Evolutionary conservation across 2,329 filamentous ascomycete species (phyloP), one percentile per base, ranked within the genome.

Genomic region (Botrytis deweyae): DNA sequence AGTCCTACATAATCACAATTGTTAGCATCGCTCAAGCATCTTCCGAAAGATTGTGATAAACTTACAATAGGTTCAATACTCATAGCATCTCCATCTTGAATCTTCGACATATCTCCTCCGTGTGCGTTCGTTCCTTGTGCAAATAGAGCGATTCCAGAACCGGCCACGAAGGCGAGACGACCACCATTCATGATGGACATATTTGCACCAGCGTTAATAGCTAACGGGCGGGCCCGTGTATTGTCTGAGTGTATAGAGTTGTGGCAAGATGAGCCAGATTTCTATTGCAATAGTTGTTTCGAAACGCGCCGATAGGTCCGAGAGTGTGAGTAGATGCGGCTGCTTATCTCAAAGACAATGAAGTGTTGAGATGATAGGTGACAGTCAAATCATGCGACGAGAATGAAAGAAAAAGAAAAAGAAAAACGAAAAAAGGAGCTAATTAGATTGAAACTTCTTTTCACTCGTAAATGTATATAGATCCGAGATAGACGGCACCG

Each of bases 61-160:
- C 90, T 74, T 85, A 93, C 91, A 78, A 95, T 87, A 1, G 93
- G 93, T 49, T 95, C 93, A 64, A 83, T 80, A n/a, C 92, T 93
- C 79, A 93, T 85, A 44, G 88, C 86, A 77, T 90, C 84, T 78
- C 92, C 93, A 77, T 93, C 90, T 25, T 89, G 88, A 76, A 96
- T 91, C 64, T 88, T 84, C 76, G 84, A 82, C 74, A 84, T 79
- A 79, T 89, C 86, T 78, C 86, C 87, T 61, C 78, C 79, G 74
- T 81, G 80, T 73, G 78, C 79, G 36, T 68, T 55, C 52, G 74
- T 72, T 72, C 70, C 70, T 72, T 46, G 76, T n/a, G 76, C 75
- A 64, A 72, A 74, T 22, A 78, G 36, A 12, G 78, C 38, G 16
- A 77, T 65, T 44, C 67, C 67, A n/a, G 71, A 69, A 42, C 33